phyloP scores from a whole-genome alignment of 495 filamentous ascomycete genomes.

The Xylaria flabelliformis region DNA sequence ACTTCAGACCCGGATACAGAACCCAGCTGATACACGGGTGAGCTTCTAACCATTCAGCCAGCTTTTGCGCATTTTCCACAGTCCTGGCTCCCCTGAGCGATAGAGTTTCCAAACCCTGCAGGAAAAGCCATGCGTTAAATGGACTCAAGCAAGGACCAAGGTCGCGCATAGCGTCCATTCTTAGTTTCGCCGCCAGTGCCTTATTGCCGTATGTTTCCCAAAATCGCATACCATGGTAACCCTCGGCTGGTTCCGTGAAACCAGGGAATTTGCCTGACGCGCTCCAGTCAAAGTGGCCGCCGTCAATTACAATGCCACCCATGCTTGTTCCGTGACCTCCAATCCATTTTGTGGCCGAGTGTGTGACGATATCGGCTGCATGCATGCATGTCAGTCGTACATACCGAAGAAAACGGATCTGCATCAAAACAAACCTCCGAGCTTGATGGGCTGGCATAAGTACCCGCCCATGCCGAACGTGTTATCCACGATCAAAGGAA shows the following conservation, averaged over 20 bases:
- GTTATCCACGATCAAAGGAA: conserved; percentile 51
- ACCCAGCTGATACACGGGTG: conserved; percentile 50
- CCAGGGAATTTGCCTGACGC: conserved; percentile 49
- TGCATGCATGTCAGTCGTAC: conserved; percentile 34
- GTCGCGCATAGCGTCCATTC: conserved; percentile 53
- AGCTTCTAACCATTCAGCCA: conserved; percentile 49
- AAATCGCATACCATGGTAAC: conserved; percentile 51
- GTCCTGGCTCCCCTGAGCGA: conserved; percentile 46
- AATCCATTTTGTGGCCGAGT: conserved; percentile 52
- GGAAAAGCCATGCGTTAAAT: conserved; percentile 51
- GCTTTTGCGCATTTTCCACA: conserved; percentile 45
- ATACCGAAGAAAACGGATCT: conserved; percentile 3
- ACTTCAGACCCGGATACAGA: conserved; percentile 47
- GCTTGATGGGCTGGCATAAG: conserved; percentile 45
- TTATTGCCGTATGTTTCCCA: conserved; percentile 52
- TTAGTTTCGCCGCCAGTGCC: conserved; percentile 46
- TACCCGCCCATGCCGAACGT: conserved; percentile 55
- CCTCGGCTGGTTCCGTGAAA: conserved; percentile 50
- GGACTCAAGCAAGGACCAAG: conserved; percentile 49
- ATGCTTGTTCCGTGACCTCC: conserved; percentile 52
- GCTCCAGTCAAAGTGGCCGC: conserved; percentile 52
- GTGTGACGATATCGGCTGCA: conserved; percentile 51
- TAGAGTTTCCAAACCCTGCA: conserved; percentile 49
- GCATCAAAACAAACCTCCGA: conserved; percentile 38
- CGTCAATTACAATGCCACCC: conserved; percentile 53